Percentiles rank a stretch among this genome's conserved stretches.
Evolutionary conservation across 352 stramenopile species (phyloP).

Genomic region (Pythium plurisporium): DNA sequence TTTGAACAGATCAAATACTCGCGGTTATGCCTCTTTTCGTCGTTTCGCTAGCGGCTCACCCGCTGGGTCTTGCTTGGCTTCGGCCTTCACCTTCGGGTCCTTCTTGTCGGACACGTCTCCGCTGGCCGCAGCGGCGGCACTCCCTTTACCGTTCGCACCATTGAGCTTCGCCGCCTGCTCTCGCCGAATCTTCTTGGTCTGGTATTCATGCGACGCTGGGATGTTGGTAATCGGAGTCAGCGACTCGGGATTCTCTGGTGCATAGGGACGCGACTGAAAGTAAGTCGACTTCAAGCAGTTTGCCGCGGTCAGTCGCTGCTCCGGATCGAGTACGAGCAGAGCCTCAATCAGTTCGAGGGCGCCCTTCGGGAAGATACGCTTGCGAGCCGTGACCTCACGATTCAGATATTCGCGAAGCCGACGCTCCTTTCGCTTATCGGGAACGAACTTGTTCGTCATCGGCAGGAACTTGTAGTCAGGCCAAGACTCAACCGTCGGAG

Average conservation of each 20-base stretch:
- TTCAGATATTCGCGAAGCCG: constrained; percentile 72
- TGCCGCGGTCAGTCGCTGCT: constrained; percentile 89
- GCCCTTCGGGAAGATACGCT: constrained; percentile 78
- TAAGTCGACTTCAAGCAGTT: constrained; percentile 93
- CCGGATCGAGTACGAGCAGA: constrained; percentile 94
- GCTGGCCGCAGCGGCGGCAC: neutral
- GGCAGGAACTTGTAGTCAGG: constrained; percentile 85
- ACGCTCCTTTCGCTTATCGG: constrained; percentile 64
- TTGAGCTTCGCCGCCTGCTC: constrained; percentile 76
- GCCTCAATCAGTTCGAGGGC: constrained; percentile 91
- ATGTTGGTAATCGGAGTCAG: constrained; percentile 70
- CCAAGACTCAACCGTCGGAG: constrained; percentile 75
- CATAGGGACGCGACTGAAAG: constrained; percentile 84
- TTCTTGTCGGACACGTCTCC: constrained; percentile 17
- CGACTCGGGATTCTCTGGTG: constrained; percentile 53
- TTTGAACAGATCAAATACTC: too few relatives aligned
- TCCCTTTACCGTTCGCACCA: constrained; percentile 26
- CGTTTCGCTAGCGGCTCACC: constrained; percentile 45
- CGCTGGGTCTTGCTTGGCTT: constrained; percentile 17
- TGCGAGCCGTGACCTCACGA: constrained; percentile 61
- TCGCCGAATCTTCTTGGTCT: constrained; percentile 87
- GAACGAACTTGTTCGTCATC: constrained; percentile 78
- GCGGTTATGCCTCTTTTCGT: constrained; percentile 42
- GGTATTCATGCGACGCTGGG: constrained; percentile 81
- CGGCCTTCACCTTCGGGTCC: constrained; percentile 29